Percentiles rank a stretch among this genome's conserved stretches.
phyloP scores from a whole-genome alignment of 148 eudicot genomes.

The Pouteria glomerata region DNA sequence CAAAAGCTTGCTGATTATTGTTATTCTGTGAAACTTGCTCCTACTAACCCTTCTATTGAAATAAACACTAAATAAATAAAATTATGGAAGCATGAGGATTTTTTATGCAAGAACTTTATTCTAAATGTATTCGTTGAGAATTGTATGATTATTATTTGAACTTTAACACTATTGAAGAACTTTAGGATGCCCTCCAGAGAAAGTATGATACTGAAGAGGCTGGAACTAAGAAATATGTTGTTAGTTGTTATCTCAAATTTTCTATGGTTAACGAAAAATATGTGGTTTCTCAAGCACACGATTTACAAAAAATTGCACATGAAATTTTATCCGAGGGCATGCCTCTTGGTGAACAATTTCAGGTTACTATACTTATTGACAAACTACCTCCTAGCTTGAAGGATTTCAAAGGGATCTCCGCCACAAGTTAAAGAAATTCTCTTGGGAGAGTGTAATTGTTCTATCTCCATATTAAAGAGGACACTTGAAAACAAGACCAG shows the following conservation, averaged over 20 bases:
- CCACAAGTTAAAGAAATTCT: background rate
- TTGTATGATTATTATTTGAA: background rate
- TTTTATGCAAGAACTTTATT: background rate
- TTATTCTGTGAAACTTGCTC: background rate
- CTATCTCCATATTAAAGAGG: background rate
- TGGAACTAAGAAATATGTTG: background rate
- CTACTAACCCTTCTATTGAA: background rate
- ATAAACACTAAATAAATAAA: background rate
- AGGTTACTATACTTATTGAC: background rate
- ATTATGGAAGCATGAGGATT: background rate
- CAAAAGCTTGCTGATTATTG: background rate
- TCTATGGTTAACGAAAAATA: background rate
- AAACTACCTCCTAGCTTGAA: background rate
- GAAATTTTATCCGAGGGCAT: background rate
- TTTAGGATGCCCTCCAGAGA: background rate
- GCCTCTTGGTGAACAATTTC: background rate
- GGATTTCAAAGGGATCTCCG: background rate
- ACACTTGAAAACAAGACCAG: background rate
- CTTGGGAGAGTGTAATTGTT: background rate
- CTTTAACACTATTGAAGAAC: background rate
- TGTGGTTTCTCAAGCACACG: background rate
- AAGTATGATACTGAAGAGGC: background rate
- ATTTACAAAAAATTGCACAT: background rate
- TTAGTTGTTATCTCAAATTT: background rate
- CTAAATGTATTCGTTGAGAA: background rate